phyloP scores from a whole-genome alignment of 148 eudicot species.

The Rhododendron simsii region DNA sequence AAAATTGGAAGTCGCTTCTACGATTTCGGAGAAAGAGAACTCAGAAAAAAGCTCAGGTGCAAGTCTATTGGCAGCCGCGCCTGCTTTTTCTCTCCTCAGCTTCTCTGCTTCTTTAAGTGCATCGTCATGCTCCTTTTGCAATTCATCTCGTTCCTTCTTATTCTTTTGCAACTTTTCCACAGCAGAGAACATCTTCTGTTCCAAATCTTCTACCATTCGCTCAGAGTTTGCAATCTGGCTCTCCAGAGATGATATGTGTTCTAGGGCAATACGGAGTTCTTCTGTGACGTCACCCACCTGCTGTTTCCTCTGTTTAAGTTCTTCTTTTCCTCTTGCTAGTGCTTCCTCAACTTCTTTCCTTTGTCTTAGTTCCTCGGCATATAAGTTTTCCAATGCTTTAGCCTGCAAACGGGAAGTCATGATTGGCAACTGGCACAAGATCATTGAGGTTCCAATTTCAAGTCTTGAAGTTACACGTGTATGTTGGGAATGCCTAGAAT shows the following conservation, averaged over 20 bases:
- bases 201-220: conserved; percentile 43
- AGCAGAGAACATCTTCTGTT: conserved; percentile 59
- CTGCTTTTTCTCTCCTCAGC: conserved; percentile 35
- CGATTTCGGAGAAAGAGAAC: conserved; percentile 62
- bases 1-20: conserved; percentile 60
- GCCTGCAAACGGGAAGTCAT: conserved; percentile 13
- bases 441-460: not conserved
- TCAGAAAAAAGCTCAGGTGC: conserved; percentile 46
- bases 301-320: conserved; percentile 39
- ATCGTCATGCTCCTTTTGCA: conserved; percentile 54
- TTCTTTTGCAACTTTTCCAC: conserved; percentile 59
- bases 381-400: conserved; percentile 44
- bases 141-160: conserved; percentile 65
- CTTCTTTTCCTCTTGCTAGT: conserved; percentile 39
- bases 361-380: conserved; percentile 47
- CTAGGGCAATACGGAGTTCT: conserved; percentile 42
- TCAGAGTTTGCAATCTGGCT: conserved; percentile 46
- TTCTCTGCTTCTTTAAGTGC: conserved; percentile 54
- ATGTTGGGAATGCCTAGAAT: too few species aligned
- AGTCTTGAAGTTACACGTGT: not conserved
- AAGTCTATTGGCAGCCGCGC: conserved; percentile 31
- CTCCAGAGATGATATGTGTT: conserved; percentile 50
- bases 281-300: conserved; percentile 30
- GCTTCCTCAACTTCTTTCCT: conserved; percentile 56
- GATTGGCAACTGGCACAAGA: not conserved